Evolutionary conservation across 352 stramenopile species (phyloP).

Genomic region (Phytopythium vexans): DNA sequence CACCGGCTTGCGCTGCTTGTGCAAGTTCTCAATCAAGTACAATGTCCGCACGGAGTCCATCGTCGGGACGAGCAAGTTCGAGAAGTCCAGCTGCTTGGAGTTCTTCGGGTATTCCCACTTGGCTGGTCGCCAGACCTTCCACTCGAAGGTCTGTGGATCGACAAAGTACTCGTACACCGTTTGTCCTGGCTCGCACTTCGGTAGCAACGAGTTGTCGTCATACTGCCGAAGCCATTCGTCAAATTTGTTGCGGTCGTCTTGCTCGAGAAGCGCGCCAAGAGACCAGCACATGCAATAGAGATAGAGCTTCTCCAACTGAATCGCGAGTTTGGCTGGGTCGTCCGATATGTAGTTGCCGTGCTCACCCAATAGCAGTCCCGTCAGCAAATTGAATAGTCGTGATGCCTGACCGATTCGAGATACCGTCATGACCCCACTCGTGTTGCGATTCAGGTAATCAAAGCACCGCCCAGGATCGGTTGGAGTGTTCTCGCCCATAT

Average conservation of each 20-base stretch:
- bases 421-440: constrained; percentile 91
- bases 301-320: constrained; percentile 95
- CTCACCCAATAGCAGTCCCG: constrained; percentile 87
- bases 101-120: constrained; percentile 95
- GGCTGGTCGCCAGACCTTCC: constrained; percentile 94
- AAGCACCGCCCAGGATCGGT: constrained; percentile 95
- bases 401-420: constrained; percentile 89
- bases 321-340: constrained; percentile 58
- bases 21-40: constrained; percentile 90
- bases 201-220: constrained; percentile 90
- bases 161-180: constrained; percentile 95
- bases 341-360: constrained; percentile 65
- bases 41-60: constrained; percentile 97
- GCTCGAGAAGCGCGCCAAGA: constrained; percentile 94
- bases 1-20: constrained; percentile 94
- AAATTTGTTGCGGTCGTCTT: constrained; percentile 95
- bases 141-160: constrained; percentile 90
- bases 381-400: constrained; percentile 86
- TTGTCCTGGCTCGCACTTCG: constrained; percentile 85
- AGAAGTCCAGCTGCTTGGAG: constrained; percentile 94
- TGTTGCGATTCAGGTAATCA: constrained; percentile 95
- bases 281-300: constrained; percentile 97
- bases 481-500: constrained; percentile 94
- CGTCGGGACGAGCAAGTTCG: constrained; percentile 97
- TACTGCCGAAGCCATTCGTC: constrained; percentile 94